Conservation (phyloP, 2,329 filamentous ascomycete genomes). For the Aspergillus pseudonomiae region DNA sequence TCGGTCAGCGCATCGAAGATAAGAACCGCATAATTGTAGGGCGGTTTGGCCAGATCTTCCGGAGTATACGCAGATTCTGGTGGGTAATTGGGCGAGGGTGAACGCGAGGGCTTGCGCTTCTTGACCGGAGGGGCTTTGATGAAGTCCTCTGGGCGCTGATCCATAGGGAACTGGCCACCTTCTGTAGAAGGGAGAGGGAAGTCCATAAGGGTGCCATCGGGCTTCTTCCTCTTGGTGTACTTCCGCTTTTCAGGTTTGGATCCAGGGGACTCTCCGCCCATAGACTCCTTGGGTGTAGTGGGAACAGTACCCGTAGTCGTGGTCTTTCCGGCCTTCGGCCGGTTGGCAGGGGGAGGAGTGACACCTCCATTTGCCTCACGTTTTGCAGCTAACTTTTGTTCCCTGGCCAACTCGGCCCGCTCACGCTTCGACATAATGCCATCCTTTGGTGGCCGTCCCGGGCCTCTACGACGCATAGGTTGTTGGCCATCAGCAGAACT, state of each 20-base stretch:
- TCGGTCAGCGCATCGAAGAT: slow-evolving; percentile 66
- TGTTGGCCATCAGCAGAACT: slow-evolving; percentile 42
- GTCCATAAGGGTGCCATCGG: slow-evolving; percentile 45
- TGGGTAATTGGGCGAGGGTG: slow-evolving; percentile 64
- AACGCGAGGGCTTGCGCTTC: slow-evolving; percentile 57
- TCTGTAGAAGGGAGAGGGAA: slow-evolving; percentile 48
- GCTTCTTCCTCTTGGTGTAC: slow-evolving; percentile 52
- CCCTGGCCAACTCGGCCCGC: slow-evolving; percentile 56
- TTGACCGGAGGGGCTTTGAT: slow-evolving; percentile 51
- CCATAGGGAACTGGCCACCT: slow-evolving; percentile 37
- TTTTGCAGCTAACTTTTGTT: slow-evolving; percentile 54
- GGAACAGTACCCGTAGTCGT: slow-evolving; percentile 18
- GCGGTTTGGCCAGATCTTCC: slow-evolving; percentile 65
- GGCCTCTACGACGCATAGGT: slow-evolving; percentile 52
- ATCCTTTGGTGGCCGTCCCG: slow-evolving; percentile 67
- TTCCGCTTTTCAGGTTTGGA: slow-evolving; percentile 52
- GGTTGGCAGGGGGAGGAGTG: slow-evolving; percentile 43
- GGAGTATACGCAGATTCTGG: slow-evolving; percentile 62
- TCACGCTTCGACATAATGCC: slow-evolving; percentile 69
- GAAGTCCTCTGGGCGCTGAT: slow-evolving; percentile 44
- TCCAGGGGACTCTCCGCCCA: slow-evolving; percentile 38
- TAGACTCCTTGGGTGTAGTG: slow-evolving; percentile 32
- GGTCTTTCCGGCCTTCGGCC: slow-evolving; percentile 35
- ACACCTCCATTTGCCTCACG: slow-evolving; percentile 51
- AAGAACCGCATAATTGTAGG: slow-evolving; percentile 64